Conservation (phyloP, 306 rosid species). For the Cicer pinnatifidum region DNA sequence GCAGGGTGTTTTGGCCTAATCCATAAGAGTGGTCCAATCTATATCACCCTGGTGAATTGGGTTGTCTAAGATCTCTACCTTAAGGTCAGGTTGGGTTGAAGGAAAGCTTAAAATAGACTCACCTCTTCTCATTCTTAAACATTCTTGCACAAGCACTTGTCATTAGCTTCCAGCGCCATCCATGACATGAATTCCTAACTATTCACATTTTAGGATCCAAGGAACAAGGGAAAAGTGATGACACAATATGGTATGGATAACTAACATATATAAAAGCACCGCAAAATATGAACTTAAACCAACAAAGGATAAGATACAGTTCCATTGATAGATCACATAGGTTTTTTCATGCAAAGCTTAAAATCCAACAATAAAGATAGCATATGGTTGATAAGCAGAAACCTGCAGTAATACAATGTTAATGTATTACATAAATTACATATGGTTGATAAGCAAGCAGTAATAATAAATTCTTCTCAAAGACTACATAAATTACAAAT, state of each 20-base stretch:
- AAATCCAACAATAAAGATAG: conserved; percentile 13
- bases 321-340: conserved; percentile 10
- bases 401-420: conserved; percentile 16
- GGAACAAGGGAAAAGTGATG: not conserved
- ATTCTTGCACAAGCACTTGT: not conserved
- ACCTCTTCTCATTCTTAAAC: not conserved
- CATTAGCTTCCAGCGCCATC: not conserved
- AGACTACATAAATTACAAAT: conserved; percentile 25
- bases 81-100: not conserved
- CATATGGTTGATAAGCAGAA: conserved; percentile 3
- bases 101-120: not conserved
- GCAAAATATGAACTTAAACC: conserved; percentile 7
- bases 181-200: not conserved
- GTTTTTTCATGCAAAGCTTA: conserved; percentile 17
- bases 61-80: not conserved
- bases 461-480: conserved; percentile 18
- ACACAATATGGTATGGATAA: conserved; percentile 5
- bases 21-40: not conserved
- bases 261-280: not conserved
- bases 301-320: conserved; percentile 10
- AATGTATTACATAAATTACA: not conserved
- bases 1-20: not conserved
- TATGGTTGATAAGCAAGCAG: conserved; percentile 2
- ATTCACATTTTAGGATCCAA: not conserved
- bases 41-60: not conserved